Evolutionary conservation across 352 stramenopile genomes (phyloP), one percentile per base, ranked within the genome.

Genomic region (Pythium sukuiense): DNA sequence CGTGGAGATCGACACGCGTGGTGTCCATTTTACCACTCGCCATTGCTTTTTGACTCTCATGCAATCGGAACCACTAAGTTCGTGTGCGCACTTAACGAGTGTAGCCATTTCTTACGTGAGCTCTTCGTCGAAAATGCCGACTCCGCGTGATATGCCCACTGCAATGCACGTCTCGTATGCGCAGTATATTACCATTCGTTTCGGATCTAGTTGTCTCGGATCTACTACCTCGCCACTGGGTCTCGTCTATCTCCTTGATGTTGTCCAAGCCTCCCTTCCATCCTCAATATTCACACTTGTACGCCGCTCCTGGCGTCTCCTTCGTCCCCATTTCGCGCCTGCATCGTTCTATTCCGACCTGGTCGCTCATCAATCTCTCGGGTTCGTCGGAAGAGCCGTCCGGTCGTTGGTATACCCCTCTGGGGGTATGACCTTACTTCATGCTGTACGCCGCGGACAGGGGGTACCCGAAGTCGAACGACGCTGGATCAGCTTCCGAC

Each of bases 391-490:
- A 57, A 33, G 20, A 3, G 11, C 18, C 18, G 6, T 52, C 45
- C 45, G 45, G 45, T 52, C 45, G 45, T 52, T 52, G 8, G 45
- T 8, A 30, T 52, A 3, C 20, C n/a, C 8, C 24, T 6, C 41
- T 26, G 24, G 20, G n/a, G 45, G n/a, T 39, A 24, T 24, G 20
- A 24, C 20, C 20, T 46, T 69, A 69, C 55, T 69, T 69, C 24
- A 69, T 59, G 30, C 39, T 55, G 46, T 69, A 69, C 29, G 29
- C 54, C 1, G 54, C 20, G 0, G 65, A 50, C 41, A 72, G n/a
- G 26, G 65, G 60, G 55, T 72, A 72, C 26, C 55, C 59, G 60
- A 68, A 72, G 55, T 72, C 65, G 33, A 65, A 72, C 27, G 65
- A 72, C 37, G 65, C 65, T 3, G 65, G 65, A 41, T 72, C 67